phyloP scores from a whole-genome alignment of 805 yeast species.

The Candida mattraensis region DNA sequence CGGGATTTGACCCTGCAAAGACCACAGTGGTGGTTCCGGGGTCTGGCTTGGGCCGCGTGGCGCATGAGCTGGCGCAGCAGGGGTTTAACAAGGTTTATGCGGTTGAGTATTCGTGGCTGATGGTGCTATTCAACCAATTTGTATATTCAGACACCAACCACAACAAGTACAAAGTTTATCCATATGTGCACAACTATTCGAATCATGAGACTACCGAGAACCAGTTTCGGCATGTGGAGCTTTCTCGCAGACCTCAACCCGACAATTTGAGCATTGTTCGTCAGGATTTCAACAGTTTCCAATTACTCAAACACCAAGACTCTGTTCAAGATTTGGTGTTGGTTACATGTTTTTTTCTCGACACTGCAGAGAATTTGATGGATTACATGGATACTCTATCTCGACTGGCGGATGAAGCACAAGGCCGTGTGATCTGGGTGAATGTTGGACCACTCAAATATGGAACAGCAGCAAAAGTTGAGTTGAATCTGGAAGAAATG shows the following conservation, averaged over 20 bases:
- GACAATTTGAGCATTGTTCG: conserved; percentile 46
- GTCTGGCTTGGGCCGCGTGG: conserved; percentile 78
- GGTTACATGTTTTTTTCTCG: conserved; percentile 76
- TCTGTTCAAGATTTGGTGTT: conserved; percentile 44
- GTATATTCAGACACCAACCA: conserved; percentile 39
- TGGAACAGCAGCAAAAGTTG: conserved; percentile 80
- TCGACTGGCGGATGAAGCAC: conserved; percentile 33
- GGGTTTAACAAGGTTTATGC: conserved; percentile 55
- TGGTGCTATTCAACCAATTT: conserved; percentile 69
- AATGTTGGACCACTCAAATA: conserved; percentile 92
- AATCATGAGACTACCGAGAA: conserved; percentile 50
- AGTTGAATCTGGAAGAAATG: conserved; percentile 72
- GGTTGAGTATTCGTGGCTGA: conserved; percentile 72
- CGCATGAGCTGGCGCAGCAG: conserved; percentile 54
- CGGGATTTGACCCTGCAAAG: conserved; percentile 22
- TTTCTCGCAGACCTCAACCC: conserved; percentile 39
- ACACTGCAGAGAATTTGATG: conserved; percentile 86
- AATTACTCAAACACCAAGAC: conserved; percentile 25
- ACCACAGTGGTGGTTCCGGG: conserved; percentile 79
- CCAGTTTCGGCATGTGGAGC: conserved; percentile 49
- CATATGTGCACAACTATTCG: conserved; percentile 66
- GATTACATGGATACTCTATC: conserved; percentile 71
- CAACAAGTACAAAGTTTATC: conserved; percentile 35
- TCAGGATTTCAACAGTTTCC: conserved; percentile 66
- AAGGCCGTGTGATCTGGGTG: conserved; percentile 64